Base-by-base conservation (phyloP, 495 filamentous ascomycete genomes). In the Astrothelium subdiscretum region DNA sequence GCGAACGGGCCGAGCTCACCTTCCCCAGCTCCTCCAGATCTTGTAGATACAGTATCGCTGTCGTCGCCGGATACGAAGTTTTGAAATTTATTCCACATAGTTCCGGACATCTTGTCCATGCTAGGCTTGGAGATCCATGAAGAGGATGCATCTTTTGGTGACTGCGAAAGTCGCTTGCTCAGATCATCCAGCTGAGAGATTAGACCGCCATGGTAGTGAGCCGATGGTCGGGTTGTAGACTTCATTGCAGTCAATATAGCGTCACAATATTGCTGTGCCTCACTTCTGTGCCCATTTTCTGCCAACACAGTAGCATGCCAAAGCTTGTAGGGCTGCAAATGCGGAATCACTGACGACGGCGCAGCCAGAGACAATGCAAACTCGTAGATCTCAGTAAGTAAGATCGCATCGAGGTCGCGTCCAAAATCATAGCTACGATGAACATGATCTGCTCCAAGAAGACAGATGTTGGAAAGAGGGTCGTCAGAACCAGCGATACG, bases 51-150 rank as follows among this genome's bases (percentile, higher is more conserved):
- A 42, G 75, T 76, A 63, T 87, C 85, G 58, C 83, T 83, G 29
- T 97, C 92, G 59, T 96, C 92, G 4, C 95, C 95, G 60, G 88
- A 87, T 58, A 99, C 89, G 67, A 97, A 97, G 63, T 88, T 95
- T 70, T 88, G 96, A 75, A 99, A 95, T 32, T 85, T 89, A 59
- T 85, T 87, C 85, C 88, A 92, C 72, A 97, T 83, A 18, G 86
- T 87, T 52, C 84, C 87, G 18, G 90, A 95, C 0, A 97, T 89
- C 70, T 91, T 95, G 71, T 94, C 91, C 81, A 97, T 92, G 73
- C 85, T 97, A 13, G 95, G 89, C 71, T 90, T 94, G 0, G 90
- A 88, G 43, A 97, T 91, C 90, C 91, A 96, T 2, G 84, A 84
- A 0, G 59, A 64, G 20, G 78, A 75, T 38, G 67, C 76, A 64